These are phyloP conservation scores for Parascedosporium putredinis DNA, from an alignment of 2,329 filamentous ascomycete genomes.

Conservation along the genomic window DNA sequence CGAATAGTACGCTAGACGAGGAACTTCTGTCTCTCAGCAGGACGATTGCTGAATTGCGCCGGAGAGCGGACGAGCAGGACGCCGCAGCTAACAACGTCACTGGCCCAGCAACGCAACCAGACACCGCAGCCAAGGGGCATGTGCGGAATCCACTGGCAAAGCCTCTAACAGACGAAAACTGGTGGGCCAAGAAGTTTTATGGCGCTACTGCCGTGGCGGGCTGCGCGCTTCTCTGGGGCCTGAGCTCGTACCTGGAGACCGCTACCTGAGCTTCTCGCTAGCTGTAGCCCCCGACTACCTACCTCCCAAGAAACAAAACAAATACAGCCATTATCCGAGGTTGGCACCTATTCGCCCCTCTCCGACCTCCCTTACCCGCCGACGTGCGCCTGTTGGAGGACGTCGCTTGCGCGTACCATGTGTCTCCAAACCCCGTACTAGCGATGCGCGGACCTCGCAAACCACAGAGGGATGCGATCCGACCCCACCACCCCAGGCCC, in stretches of 20 bases:
- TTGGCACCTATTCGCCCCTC: too few relatives aligned
- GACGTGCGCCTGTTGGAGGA: too few relatives aligned
- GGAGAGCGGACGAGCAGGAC: constrained; percentile 35
- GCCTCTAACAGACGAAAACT: constrained; percentile 53
- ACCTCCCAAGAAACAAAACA: too few relatives aligned
- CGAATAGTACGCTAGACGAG: constrained; percentile 51
- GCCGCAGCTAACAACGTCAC: constrained; percentile 16
- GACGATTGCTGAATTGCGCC: constrained; percentile 46
- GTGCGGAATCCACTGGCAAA: constrained; percentile 27
- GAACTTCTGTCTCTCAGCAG: constrained; percentile 69
- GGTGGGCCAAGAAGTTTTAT: constrained; percentile 55
- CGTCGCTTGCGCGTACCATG: too few relatives aligned
- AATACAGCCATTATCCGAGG: too few relatives aligned
- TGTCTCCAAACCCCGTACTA: too few relatives aligned
- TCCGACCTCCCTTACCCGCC: too few relatives aligned
- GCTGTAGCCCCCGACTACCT: too few relatives aligned
- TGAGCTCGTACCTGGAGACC: constrained; percentile 41
- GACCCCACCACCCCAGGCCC: too few relatives aligned
- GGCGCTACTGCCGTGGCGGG: constrained; percentile 53
- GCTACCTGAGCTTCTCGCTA: constrained; percentile 6
- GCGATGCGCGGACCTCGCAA: too few relatives aligned
- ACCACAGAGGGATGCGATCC: too few relatives aligned
- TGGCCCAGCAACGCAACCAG: constrained; percentile 8
- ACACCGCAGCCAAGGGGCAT: constrained; percentile 5
- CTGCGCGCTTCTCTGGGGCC: constrained; percentile 48